Evolutionary conservation across 2,329 filamentous ascomycete species (phyloP), one percentile per base, ranked within the genome.

Genomic region (Phyllosticta citriasiana): DNA sequence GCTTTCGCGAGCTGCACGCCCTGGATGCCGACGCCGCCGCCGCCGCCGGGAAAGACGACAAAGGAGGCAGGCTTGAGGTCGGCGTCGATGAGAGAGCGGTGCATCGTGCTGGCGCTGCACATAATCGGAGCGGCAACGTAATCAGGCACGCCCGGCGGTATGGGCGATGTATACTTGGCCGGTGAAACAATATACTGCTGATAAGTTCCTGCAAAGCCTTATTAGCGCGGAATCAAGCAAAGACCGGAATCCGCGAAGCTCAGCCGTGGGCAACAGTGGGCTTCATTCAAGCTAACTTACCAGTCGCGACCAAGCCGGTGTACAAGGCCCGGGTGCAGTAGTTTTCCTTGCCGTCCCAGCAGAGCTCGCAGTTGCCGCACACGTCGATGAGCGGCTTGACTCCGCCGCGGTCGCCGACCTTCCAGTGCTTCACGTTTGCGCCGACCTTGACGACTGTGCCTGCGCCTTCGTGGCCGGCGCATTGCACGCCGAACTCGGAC

Each of bases 151-250:
- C 63, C 19, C 66, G 51, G 54, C 3, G 59, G 59, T 8, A 61
- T 57, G 9, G 27, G 54, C 0, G 76, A 77, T 0, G 80, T 80
- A 65, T 83, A 84, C 50, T 75, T 75, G 14, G 81, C 82, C 0
- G 83, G 82, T 1, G 77, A 79, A 12, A 78, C 74, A 50, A 85
- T 72, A 67, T 86, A 86, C 68, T 86, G 80, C 69, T 84, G 80
- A 68, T 84, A 86, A 0, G 80, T 62, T 12, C 60, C 58, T 56
- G 53, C 10, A 40, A 40, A 40, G 14, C 14, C 33, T 22, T 22
- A 16, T 40, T 2, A 40, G 33, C 6, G 2, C 19, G 51, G 51
- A 24, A 6, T 9, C 2, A 14, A 7, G 26, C 3, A 19, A 33
- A 10, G 55, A 16, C 55, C 40, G 55, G 16, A 8, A 26, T 2